phyloP scores from a whole-genome alignment of 2,329 filamentous ascomycete species.

The Macrophomina phaseolina region DNA sequence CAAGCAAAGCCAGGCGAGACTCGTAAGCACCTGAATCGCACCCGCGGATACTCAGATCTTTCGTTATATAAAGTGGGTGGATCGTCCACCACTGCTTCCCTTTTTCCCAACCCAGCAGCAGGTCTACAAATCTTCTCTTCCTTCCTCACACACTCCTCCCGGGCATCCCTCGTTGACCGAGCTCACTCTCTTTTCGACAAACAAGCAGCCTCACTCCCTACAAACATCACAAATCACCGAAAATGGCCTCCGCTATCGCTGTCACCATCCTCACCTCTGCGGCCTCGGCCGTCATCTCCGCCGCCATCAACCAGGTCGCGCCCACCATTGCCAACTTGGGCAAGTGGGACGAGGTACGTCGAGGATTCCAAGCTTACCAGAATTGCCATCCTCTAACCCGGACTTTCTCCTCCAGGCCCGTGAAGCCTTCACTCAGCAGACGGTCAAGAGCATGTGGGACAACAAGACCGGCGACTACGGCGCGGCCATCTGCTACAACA shows the following conservation, averaged over 20 bases:
- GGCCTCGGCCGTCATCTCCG: slow-evolving; percentile 19
- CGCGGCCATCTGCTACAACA: slow-evolving; percentile 28
- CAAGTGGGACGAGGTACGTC: slow-evolving; percentile 20
- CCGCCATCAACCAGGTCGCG: slow-evolving; percentile 23
- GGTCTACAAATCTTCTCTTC: neutral
- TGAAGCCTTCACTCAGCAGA: slow-evolving; percentile 24
- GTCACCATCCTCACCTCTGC: slow-evolving; percentile 25
- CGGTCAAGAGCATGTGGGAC: slow-evolving; percentile 24
- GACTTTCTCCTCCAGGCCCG: neutral
- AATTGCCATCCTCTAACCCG: neutral
- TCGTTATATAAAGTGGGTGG: slow-evolving; percentile 6
- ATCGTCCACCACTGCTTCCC: neutral
- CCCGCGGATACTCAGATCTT: neutral
- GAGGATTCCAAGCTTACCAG: neutral
- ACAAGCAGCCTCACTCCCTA: neutral
- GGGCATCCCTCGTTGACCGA: slow-evolving; percentile 2
- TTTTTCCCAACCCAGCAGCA: neutral
- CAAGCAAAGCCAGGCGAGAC: neutral
- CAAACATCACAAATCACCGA: neutral
- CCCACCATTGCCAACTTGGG: slow-evolving; percentile 21
- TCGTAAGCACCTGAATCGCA: neutral
- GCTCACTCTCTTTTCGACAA: neutral
- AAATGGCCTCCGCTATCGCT: slow-evolving; percentile 24
- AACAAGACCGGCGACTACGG: slow-evolving; percentile 10
- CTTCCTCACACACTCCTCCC: neutral